Conservation (phyloP, 2,329 filamentous ascomycete species). For the Clarireedia homoeocarpa region DNA sequence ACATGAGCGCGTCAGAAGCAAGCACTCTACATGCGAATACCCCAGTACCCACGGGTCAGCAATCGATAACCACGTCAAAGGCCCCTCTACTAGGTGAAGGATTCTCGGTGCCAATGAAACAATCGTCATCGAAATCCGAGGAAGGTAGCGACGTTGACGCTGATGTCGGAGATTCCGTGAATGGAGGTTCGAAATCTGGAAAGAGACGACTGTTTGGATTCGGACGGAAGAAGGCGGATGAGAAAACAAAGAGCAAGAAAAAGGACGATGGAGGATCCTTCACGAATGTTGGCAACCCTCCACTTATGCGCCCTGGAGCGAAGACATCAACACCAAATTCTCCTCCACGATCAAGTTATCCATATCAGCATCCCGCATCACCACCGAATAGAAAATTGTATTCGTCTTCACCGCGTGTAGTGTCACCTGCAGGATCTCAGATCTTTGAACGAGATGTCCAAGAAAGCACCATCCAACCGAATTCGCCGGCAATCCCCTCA, state of each 20-base stretch:
- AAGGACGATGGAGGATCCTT: conserved; percentile 24
- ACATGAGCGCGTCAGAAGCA: conserved; percentile 27
- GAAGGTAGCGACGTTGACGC: conserved; percentile 23
- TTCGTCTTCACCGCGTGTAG: conserved; percentile 64
- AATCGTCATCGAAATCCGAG: conserved; percentile 16
- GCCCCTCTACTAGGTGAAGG: conserved; percentile 30
- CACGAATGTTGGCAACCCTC: conserved; percentile 16
- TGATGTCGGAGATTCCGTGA: conserved; percentile 20
- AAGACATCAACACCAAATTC: conserved; percentile 33
- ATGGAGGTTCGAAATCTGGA: conserved; percentile 37
- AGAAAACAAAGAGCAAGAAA: conserved; percentile 36
- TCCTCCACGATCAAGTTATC: conserved; percentile 35
- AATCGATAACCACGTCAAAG: conserved; percentile 18
- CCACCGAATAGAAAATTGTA: conserved; percentile 59
- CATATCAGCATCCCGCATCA: conserved; percentile 39
- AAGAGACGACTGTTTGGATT: conserved; percentile 54
- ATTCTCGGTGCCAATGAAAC: conserved; percentile 24
- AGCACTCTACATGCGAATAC: conserved; percentile 25
- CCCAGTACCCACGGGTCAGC: conserved; percentile 18
- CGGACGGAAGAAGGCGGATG: conserved; percentile 52
- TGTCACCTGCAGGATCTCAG: conserved; percentile 68
- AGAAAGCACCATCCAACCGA: conserved; percentile 63
- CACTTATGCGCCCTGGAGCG: conserved; percentile 22
- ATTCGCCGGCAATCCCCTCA: conserved; percentile 78
- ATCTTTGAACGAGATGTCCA: conserved; percentile 97